Percentiles rank a stretch among this genome's conserved stretches.
These are phyloP conservation scores for Gilbertella persicaria DNA, from an alignment of 371 early-diverging fungal genomes.

Conservation along the genomic window DNA sequence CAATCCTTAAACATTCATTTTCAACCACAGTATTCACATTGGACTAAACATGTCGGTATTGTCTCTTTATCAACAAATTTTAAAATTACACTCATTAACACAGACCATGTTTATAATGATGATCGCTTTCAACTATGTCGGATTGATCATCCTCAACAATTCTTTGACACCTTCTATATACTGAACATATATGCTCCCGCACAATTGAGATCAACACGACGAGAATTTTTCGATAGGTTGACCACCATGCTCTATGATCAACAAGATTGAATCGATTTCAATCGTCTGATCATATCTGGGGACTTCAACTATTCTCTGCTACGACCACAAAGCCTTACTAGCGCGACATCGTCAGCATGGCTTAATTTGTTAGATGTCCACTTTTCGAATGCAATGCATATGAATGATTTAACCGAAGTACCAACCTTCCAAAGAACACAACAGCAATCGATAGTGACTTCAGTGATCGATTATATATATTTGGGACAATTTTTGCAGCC, in stretches of 20 bases:
- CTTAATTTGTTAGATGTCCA: too few species aligned
- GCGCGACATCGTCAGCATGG: background rate
- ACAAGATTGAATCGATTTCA: background rate
- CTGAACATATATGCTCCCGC: slow-evolving; percentile 13
- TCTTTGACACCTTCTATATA: slow-evolving; percentile 6
- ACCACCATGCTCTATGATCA: background rate
- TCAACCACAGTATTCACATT: slow-evolving; percentile 1
- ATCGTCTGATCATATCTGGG: slow-evolving; percentile 3
- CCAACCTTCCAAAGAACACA: too few species aligned
- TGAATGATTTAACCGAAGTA: too few species aligned
- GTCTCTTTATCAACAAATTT: background rate
- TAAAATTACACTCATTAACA: slow-evolving; percentile 1
- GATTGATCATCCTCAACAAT: slow-evolving; percentile 4
- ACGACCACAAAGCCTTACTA: too few species aligned
- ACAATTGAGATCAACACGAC: background rate
- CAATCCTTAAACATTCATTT: slow-evolving; percentile 5
- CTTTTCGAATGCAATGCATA: too few species aligned
- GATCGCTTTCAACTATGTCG: background rate
- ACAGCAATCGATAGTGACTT: too few species aligned
- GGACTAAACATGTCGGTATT: slow-evolving; percentile 8
- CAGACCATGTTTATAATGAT: background rate
- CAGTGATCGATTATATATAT: too few species aligned
- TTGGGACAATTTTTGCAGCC: too few species aligned
- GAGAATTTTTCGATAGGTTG: background rate
- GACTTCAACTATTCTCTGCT: slow-evolving; percentile 11